Percentiles rank a stretch among this genome's conserved stretches.
These are phyloP conservation scores for Neoconidiobolus thromboides DNA, from an alignment of 371 early-diverging fungal species.

Conservation along the genomic window DNA sequence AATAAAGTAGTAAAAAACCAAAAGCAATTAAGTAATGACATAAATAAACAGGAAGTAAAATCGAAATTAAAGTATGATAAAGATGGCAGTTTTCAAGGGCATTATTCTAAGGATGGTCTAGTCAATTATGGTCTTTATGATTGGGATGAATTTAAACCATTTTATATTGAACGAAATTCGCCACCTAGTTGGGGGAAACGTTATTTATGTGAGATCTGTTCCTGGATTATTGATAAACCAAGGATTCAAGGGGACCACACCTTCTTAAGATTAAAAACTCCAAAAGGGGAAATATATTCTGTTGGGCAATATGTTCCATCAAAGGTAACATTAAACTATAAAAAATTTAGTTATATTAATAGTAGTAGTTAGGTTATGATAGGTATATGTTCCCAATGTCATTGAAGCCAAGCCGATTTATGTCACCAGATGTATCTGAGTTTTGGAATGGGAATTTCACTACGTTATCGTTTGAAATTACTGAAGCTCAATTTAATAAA, in stretches of 20 bases:
- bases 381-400: slow-evolving; percentile 8
- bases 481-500: slow-evolving; percentile 3
- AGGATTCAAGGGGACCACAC: slow-evolving; percentile 9
- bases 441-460: slow-evolving; percentile 9
- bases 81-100: not conserved
- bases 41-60: not conserved
- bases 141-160: slow-evolving; percentile 8
- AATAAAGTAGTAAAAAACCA: not conserved
- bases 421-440: slow-evolving; percentile 9
- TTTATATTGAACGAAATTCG: not conserved
- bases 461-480: slow-evolving; percentile 6
- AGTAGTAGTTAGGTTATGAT: slow-evolving; percentile 6
- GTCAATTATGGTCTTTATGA: slow-evolving; percentile 7
- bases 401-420: slow-evolving; percentile 7
- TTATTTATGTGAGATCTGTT: slow-evolving; percentile 9
- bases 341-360: not conserved
- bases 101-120: slow-evolving; percentile 6
- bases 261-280: slow-evolving; percentile 9
- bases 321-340: slow-evolving; percentile 1
- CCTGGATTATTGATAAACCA: slow-evolving; percentile 9
- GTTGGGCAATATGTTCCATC: slow-evolving; percentile 10
- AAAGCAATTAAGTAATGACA: not conserved
- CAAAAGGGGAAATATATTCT: slow-evolving; percentile 8
- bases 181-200: slow-evolving; percentile 10
- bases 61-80: not conserved